Evolutionary conservation across 768 basidiomycete genomes (phyloP), one percentile per base, ranked within the genome.

Genomic region (Leccinum imitatum): DNA sequence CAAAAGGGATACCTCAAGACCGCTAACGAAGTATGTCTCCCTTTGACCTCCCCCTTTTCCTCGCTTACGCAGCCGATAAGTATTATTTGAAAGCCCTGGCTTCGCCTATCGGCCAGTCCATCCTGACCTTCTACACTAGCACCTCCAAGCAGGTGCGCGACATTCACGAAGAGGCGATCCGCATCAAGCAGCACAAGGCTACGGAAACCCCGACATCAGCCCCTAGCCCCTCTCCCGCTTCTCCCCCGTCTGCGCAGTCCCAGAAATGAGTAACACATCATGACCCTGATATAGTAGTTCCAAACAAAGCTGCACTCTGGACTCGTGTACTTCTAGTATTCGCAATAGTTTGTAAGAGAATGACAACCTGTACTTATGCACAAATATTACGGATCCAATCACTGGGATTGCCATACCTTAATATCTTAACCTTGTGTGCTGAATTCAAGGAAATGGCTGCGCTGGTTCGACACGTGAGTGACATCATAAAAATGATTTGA

Each of bases 131-230:
- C 79, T 98, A 97, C 79, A 96, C 95, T 14, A 76, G 77, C 48
- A 95, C 93, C 8, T 81, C 87, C 19, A 98, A 97, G 78, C 91
- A 95, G 74, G 87, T 93, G 27, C 68, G 82, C 19, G 95, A 98
- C 70, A 95, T 98, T 52, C 95, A 97, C 70, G 92, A 95, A 69
- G 95, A 98, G 75, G 95, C 95, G 2, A 78, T 80, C 60, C 85
- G 95, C 31, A 92, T 98, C 67, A 85, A 87, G 27, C 82, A 78
- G 57, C 82, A 90, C 64, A 87, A 89, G 68, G 58, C 71, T 3
- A 54, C 60, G 0, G 25, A 67, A 11, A 50, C 67, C 6, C 31
- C 65, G 8, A 14, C 71, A 2, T 58, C 67, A 19, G 53, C 61
- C 3, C 55, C 67, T 39, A 53, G 65, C 14, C 51, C 62, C 7